Conservation (phyloP, 1,284 basidiomycete genomes). For the Ganoderma sp. region DNA sequence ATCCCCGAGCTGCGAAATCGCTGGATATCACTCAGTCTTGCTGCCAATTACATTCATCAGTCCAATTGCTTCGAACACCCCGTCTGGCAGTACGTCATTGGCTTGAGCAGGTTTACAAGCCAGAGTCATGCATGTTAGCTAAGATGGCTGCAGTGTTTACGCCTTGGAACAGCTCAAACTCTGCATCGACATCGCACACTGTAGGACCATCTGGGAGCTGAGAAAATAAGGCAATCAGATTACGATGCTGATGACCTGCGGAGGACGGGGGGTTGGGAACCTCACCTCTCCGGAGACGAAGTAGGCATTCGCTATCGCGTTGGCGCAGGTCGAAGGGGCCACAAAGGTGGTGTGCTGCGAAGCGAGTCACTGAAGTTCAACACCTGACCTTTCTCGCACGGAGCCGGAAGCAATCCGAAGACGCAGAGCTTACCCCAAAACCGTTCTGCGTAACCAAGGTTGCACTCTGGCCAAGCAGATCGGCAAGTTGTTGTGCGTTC, state of each 20-base stretch:
- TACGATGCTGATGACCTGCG: background rate
- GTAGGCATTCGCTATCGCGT: background rate
- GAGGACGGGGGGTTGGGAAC: background rate
- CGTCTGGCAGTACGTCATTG: background rate
- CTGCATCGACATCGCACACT: slow-evolving; percentile 12
- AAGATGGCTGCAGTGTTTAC: slow-evolving; percentile 10
- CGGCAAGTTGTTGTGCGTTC: slow-evolving; percentile 24
- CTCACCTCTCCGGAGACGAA: slow-evolving; percentile 1
- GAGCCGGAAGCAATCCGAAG: too few species aligned
- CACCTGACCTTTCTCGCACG: background rate
- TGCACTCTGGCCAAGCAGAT: slow-evolving; percentile 27
- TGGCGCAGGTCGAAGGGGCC: slow-evolving; percentile 1
- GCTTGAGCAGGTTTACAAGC: background rate
- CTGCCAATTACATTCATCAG: background rate
- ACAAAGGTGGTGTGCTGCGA: slow-evolving; percentile 3
- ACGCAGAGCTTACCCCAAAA: slow-evolving; percentile 29
- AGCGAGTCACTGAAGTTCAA: background rate
- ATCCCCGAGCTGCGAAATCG: background rate
- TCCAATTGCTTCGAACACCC: background rate
- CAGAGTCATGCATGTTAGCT: slow-evolving; percentile 5
- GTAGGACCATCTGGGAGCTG: slow-evolving; percentile 4
- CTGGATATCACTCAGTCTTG: background rate
- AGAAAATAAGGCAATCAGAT: background rate
- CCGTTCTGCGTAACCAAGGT: slow-evolving; percentile 30
- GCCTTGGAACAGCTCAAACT: slow-evolving; percentile 6